These are phyloP conservation scores for Gossypium turneri DNA, from an alignment of 345 rosid genomes.

Conservation along the genomic window DNA sequence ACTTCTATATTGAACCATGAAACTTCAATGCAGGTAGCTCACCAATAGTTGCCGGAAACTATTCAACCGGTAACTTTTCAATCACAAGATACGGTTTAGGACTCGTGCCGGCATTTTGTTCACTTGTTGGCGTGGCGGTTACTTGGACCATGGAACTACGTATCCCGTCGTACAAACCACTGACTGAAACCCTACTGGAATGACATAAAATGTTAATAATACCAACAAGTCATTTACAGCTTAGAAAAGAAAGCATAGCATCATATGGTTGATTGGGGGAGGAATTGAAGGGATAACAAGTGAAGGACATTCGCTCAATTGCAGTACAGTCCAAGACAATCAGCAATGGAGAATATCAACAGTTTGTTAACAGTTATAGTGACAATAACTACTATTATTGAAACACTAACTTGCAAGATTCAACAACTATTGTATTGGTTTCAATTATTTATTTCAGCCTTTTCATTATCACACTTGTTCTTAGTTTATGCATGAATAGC, in stretches of 20 bases:
- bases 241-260: not conserved
- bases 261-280: not conserved
- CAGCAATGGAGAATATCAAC: not conserved
- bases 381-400: not conserved
- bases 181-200: constrained; percentile 63
- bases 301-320: not conserved
- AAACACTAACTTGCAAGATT: not conserved
- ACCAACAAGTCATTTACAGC: not conserved
- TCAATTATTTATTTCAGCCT: not conserved
- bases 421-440: not conserved
- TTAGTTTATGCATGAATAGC: not conserved
- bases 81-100: constrained; percentile 85
- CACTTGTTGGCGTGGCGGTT: constrained; percentile 58
- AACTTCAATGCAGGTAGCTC: constrained; percentile 42
- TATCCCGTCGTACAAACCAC: constrained; percentile 36
- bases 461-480: not conserved
- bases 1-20: constrained; percentile 1
- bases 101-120: constrained; percentile 78
- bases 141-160: constrained; percentile 76
- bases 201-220: constrained; percentile 14
- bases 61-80: constrained; percentile 33
- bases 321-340: not conserved
- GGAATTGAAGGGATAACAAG: not conserved
- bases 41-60: constrained; percentile 31
- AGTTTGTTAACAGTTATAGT: not conserved